These are phyloP conservation scores for Colletotrichum orbiculare DNA, from an alignment of 2,329 filamentous ascomycete species.

Conservation along the genomic window DNA sequence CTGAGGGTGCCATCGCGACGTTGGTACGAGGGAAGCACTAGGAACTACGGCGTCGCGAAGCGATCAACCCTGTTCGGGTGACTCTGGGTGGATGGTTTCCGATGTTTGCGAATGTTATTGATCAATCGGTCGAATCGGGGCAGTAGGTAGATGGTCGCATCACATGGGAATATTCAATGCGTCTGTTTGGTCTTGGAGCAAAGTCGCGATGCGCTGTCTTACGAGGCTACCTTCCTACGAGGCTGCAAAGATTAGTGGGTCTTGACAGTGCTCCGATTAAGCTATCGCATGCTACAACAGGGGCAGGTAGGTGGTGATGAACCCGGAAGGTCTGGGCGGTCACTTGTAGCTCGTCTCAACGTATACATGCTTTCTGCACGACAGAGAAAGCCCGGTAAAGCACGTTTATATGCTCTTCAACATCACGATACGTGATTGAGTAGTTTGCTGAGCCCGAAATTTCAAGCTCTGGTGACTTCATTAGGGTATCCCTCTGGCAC, in stretches of 20 bases:
- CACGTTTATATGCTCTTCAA: too few species aligned
- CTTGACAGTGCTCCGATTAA: not conserved
- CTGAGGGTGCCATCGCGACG: slow-evolving; percentile 63
- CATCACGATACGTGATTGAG: too few species aligned
- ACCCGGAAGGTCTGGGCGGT: too few species aligned
- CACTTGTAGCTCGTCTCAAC: too few species aligned
- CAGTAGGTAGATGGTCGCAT: not conserved
- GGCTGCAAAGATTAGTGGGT: slow-evolving; percentile 38
- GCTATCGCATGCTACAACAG: too few species aligned
- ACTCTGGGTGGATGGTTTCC: not conserved
- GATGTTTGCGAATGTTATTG: too few species aligned
- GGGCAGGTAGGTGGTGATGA: too few species aligned
- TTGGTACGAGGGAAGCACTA: slow-evolving; percentile 36
- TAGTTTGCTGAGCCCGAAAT: too few species aligned
- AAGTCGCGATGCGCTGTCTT: slow-evolving; percentile 33
- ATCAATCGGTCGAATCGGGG: not conserved
- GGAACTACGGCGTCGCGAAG: slow-evolving; percentile 33
- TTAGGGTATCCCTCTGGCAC: not conserved
- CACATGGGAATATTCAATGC: slow-evolving; percentile 29
- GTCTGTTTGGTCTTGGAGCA: slow-evolving; percentile 23
- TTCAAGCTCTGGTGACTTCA: too few species aligned
- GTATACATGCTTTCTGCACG: too few species aligned
- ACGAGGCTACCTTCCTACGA: slow-evolving; percentile 46
- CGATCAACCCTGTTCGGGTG: slow-evolving; percentile 31
- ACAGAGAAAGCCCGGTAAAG: too few species aligned